These are phyloP conservation scores for Endothia cerciana DNA, from an alignment of 2,329 filamentous ascomycete genomes.

Conservation along the genomic window DNA sequence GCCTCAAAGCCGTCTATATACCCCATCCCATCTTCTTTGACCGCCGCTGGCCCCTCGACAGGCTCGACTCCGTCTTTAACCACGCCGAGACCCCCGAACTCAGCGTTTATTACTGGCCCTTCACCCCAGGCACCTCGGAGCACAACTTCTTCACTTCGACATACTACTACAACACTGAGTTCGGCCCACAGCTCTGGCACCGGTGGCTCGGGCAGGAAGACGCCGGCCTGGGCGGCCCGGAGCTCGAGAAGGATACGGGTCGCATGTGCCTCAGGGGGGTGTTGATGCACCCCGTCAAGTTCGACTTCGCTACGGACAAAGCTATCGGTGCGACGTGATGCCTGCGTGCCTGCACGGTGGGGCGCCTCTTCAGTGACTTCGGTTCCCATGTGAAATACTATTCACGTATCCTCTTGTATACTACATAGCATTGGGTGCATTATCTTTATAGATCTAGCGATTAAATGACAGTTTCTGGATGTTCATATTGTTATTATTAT, in stretches of 20 bases:
- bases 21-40: conserved; percentile 83
- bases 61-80: conserved; percentile 63
- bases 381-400: background rate
- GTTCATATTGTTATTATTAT: background rate
- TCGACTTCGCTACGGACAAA: conserved; percentile 31
- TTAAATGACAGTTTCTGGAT: background rate
- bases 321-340: conserved; percentile 27
- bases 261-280: conserved; percentile 69
- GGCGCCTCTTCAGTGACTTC: background rate
- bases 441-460: background rate
- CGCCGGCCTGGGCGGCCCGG: conserved; percentile 55
- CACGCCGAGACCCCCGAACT: conserved; percentile 57
- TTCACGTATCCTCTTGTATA: conserved; percentile 10
- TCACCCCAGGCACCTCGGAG: conserved; percentile 52
- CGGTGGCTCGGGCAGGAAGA: conserved; percentile 67
- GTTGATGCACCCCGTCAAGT: conserved; percentile 68
- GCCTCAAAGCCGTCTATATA: conserved; percentile 76
- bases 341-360: background rate
- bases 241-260: conserved; percentile 38
- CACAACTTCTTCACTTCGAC: conserved; percentile 60
- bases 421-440: background rate
- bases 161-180: conserved; percentile 64
- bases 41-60: conserved; percentile 66
- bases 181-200: conserved; percentile 62
- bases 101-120: conserved; percentile 47